phyloP scores from a whole-genome alignment of 108 stramenopile species.

The Skeletonema potamos region DNA sequence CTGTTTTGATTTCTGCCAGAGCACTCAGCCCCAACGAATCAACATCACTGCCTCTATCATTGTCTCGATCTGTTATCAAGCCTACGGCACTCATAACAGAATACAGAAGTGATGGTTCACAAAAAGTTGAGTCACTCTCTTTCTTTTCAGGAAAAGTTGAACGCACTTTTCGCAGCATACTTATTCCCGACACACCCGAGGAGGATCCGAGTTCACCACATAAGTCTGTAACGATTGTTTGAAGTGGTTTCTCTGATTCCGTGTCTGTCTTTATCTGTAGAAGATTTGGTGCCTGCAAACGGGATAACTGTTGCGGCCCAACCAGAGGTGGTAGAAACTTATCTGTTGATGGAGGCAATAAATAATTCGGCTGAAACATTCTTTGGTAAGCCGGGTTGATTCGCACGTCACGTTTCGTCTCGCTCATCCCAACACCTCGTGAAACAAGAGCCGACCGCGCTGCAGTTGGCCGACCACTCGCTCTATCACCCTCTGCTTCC shows the following conservation, averaged over 20 bases:
- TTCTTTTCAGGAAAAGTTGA: conserved; percentile 22
- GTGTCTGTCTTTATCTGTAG: background rate
- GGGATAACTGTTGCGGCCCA: conserved; percentile 12
- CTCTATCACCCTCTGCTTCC: conserved; percentile 52
- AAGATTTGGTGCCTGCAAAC: conserved; percentile 6
- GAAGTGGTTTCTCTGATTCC: conserved; percentile 7
- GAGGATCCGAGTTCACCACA: background rate
- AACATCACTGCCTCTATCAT: conserved; percentile 2
- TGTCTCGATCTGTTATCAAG: conserved; percentile 36
- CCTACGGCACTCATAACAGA: conserved; percentile 69
- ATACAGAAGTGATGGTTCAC: conserved; percentile 70
- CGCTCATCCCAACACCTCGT: conserved; percentile 53
- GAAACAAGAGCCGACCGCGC: conserved; percentile 63
- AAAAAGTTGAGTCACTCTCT: conserved; percentile 6
- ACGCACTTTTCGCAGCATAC: conserved; percentile 48
- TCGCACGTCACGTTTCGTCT: conserved; percentile 32
- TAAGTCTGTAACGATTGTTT: conserved; percentile 14
- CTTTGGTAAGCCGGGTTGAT: conserved; percentile 45
- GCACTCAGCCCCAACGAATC: conserved; percentile 11
- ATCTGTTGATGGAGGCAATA: conserved; percentile 3
- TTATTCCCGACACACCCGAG: conserved; percentile 32
- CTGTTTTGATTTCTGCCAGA: conserved; percentile 11
- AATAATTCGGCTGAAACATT: conserved; percentile 14
- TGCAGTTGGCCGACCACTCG: conserved; percentile 47
- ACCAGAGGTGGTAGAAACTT: conserved; percentile 22